These are phyloP conservation scores for Paxillus involutus DNA, from an alignment of 768 basidiomycete species.

Conservation along the genomic window DNA sequence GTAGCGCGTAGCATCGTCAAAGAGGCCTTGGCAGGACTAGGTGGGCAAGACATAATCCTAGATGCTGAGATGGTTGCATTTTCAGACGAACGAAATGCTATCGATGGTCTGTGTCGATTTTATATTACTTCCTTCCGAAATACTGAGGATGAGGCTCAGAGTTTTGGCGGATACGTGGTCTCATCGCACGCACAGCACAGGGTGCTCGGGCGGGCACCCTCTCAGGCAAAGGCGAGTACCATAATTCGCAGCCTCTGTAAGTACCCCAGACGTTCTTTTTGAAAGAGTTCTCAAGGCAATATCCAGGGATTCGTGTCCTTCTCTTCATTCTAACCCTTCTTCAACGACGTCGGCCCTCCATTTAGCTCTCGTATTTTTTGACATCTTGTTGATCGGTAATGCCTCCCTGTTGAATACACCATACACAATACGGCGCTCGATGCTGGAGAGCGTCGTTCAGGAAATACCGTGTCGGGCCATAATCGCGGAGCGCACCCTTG, in stretches of 20 bases:
- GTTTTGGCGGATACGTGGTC: slow-evolving; percentile 70
- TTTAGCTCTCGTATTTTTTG: slow-evolving; percentile 86
- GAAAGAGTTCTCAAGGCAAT: not conserved
- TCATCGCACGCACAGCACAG: slow-evolving; percentile 57
- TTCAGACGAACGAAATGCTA: slow-evolving; percentile 48
- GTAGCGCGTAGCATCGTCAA: slow-evolving; percentile 50
- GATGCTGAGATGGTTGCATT: slow-evolving; percentile 94
- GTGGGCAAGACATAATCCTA: slow-evolving; percentile 47
- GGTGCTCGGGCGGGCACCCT: slow-evolving; percentile 44
- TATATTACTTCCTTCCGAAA: not conserved
- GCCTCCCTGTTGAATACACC: slow-evolving; percentile 50
- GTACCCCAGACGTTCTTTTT: slow-evolving; percentile 5
- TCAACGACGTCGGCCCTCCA: slow-evolving; percentile 42
- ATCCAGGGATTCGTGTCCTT: slow-evolving; percentile 38
- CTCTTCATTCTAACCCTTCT: slow-evolving; percentile 40
- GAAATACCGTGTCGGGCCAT: slow-evolving; percentile 60
- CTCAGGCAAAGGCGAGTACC: slow-evolving; percentile 14
- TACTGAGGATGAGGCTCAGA: slow-evolving; percentile 41
- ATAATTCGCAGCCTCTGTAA: slow-evolving; percentile 22
- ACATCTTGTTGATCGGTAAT: slow-evolving; percentile 72
- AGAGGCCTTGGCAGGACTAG: slow-evolving; percentile 48
- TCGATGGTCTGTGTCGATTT: slow-evolving; percentile 61
- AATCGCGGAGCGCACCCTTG: slow-evolving; percentile 54
- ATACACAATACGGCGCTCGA: slow-evolving; percentile 58
- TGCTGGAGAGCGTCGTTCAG: slow-evolving; percentile 58